Base-by-base conservation (phyloP, 768 basidiomycete genomes). In the Gautieria morchelliformis region DNA sequence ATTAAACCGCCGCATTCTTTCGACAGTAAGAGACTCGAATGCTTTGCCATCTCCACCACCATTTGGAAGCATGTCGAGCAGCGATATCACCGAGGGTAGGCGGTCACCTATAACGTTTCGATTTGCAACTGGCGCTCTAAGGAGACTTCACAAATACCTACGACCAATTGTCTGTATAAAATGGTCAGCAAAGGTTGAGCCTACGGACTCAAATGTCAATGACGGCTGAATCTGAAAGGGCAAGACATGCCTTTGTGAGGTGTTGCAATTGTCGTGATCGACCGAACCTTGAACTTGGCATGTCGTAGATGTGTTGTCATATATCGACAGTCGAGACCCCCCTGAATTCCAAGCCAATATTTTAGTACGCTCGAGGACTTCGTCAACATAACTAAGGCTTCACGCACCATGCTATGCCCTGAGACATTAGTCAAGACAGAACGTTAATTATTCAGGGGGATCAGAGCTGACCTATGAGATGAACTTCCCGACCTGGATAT, bases 1-100 rank as follows among this genome's bases (percentile, higher is more conserved):
- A 66, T 99, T 99, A 72, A 99, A 99, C 52, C 77, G 70, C 37
- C 78, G 78, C 95, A 98, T 99, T 60, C 82, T 84, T 30, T 85
- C 83, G 8, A 85, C 70, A 0, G 93, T 94, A 46, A 99, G 81
- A 57, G 78, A 87, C 65, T 92, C 84, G 61, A 99, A 98, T 4
- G 96, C 96, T 61, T 83, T 85, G 8, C 96, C 96, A 62, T 97
- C 94, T 10, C 96, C 96, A 1, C 91, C 90, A 10, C 94, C 90
- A 58, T 89, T 95, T 8, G 94, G 89, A 3, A 93, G 79, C 42
- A 96, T 67, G 61, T 93, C 87, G 20, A 99, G 80, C 5, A 74
- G 52, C 0, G 67, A 63, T 14, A 76, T 50, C 35, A 78, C 59
- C 1, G 71, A 62, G 1, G 77, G 74, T 4, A 78, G 59, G 20